phyloP scores from a whole-genome alignment of 371 early-diverging fungal genomes.

The Mucor saturninus region DNA sequence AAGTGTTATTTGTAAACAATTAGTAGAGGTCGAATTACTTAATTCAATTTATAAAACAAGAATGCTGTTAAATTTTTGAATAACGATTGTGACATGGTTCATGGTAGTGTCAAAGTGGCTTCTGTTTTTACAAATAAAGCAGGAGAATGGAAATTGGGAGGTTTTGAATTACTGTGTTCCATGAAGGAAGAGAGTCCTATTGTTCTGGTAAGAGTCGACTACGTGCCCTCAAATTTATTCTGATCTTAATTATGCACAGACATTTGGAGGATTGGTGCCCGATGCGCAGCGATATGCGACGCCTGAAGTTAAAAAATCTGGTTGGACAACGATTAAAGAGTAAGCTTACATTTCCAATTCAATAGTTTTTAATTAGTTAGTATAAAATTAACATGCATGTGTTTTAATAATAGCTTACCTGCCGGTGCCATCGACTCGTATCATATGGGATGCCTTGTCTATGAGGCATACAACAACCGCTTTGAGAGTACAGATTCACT shows the following conservation, averaged over 20 bases:
- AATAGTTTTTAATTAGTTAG: too few relatives aligned
- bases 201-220: conserved; percentile 51
- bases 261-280: conserved; percentile 70
- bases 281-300: conserved; percentile 72
- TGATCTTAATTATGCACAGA: conserved; percentile 34
- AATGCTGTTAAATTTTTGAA: conserved; percentile 87
- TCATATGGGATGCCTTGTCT: conserved; percentile 79
- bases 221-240: neutral
- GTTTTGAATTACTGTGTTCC: conserved; percentile 81
- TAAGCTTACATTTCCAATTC: conserved; percentile 23
- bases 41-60: conserved; percentile 41
- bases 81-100: conserved; percentile 83
- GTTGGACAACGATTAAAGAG: conserved; percentile 72
- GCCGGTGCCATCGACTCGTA: conserved; percentile 74
- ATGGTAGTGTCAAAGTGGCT: conserved; percentile 80
- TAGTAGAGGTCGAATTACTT: neutral
- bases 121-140: conserved; percentile 87
- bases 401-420: conserved; percentile 36
- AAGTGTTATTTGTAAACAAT: conserved; percentile 16
- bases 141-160: conserved; percentile 95
- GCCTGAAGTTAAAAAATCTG: conserved; percentile 74
- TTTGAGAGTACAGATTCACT: conserved; percentile 67
- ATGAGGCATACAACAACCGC: conserved; percentile 79
- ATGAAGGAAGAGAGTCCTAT: conserved; percentile 75
- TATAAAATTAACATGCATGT: neutral